These are phyloP conservation scores for Starmerella riodocensis DNA, from an alignment of 805 yeast species.

Conservation along the genomic window DNA sequence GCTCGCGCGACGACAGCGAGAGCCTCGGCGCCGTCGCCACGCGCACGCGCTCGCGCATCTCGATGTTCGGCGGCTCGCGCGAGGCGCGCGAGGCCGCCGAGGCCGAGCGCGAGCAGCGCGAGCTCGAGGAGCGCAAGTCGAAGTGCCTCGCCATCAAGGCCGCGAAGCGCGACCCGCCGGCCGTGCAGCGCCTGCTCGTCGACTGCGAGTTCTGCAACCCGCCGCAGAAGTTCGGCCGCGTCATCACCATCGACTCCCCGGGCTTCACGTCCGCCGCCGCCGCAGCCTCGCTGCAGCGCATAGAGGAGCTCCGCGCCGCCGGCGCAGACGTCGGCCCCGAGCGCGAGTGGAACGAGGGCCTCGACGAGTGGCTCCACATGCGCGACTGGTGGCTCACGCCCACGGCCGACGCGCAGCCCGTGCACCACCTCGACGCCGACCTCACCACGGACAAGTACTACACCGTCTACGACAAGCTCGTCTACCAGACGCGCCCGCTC, in stretches of 20 bases:
- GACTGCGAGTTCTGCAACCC: constrained; percentile 26
- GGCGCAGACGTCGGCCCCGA: constrained; percentile 22
- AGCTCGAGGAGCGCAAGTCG: constrained; percentile 20
- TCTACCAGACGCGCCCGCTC: constrained; percentile 55
- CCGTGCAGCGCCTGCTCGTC: constrained; percentile 22
- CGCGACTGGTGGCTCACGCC: constrained; percentile 49
- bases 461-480: constrained; percentile 50
- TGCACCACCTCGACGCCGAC: constrained; percentile 20
- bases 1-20: constrained; percentile 1
- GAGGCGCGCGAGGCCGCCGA: constrained; percentile 5
- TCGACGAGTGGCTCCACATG: constrained; percentile 54
- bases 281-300: constrained; percentile 10
- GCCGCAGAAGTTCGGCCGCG: constrained; percentile 20
- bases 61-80: constrained; percentile 4
- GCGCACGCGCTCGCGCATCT: constrained; percentile 16
- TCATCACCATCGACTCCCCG: constrained; percentile 14
- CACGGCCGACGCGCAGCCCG: constrained; percentile 17
- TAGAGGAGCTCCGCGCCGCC: constrained; percentile 10
- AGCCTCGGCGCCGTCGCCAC: constrained; percentile 12
- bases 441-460: constrained; percentile 27
- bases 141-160: constrained; percentile 22
- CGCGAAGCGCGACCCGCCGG: constrained; percentile 24
- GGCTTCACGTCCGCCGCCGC: constrained; percentile 15
- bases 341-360: constrained; percentile 40
- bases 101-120: constrained; percentile 14